Percentiles rank a stretch among this genome's conserved stretches.
Evolutionary conservation across 2,329 filamentous ascomycete species (phyloP).

Genomic region (Aspergillus sp.): DNA sequence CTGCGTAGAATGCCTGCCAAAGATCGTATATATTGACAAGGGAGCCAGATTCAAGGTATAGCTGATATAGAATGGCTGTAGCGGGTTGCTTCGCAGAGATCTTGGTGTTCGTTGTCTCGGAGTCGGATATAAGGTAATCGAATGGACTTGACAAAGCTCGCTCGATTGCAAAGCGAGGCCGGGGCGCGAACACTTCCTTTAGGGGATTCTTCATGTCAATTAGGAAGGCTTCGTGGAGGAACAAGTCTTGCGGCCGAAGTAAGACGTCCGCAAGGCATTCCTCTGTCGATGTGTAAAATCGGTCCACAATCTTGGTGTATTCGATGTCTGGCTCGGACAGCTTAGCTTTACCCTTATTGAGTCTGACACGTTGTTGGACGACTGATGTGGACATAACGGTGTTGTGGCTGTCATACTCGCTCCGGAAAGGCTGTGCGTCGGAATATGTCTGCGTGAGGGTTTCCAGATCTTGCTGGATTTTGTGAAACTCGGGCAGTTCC

Average conservation of each 20-base stretch:
- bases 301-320: slow-evolving; percentile 55
- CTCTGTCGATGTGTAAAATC: slow-evolving; percentile 46
- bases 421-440: slow-evolving; percentile 59
- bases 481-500: slow-evolving; percentile 36
- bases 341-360: slow-evolving; percentile 57
- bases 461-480: slow-evolving; percentile 49
- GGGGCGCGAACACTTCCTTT: slow-evolving; percentile 57
- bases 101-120: slow-evolving; percentile 23
- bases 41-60: slow-evolving; percentile 62
- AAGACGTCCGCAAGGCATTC: slow-evolving; percentile 47
- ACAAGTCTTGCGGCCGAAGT: slow-evolving; percentile 50
- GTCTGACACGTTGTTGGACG: slow-evolving; percentile 58
- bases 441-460: slow-evolving; percentile 48
- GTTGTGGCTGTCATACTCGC: slow-evolving; percentile 69
- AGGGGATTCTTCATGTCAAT: slow-evolving; percentile 59
- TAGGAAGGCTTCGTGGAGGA: slow-evolving; percentile 58
- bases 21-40: slow-evolving; percentile 62
- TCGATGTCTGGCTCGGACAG: slow-evolving; percentile 54
- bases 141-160: slow-evolving; percentile 59
- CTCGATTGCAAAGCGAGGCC: slow-evolving; percentile 59
- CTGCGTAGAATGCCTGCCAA: slow-evolving; percentile 60
- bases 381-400: slow-evolving; percentile 57
- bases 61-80: slow-evolving; percentile 60
- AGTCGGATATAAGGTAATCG: slow-evolving; percentile 60
- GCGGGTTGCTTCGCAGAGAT: slow-evolving; percentile 56